Evolutionary conservation across 768 basidiomycete genomes (phyloP), one percentile per base, ranked within the genome.

Genomic region (Calocera viscosa): DNA sequence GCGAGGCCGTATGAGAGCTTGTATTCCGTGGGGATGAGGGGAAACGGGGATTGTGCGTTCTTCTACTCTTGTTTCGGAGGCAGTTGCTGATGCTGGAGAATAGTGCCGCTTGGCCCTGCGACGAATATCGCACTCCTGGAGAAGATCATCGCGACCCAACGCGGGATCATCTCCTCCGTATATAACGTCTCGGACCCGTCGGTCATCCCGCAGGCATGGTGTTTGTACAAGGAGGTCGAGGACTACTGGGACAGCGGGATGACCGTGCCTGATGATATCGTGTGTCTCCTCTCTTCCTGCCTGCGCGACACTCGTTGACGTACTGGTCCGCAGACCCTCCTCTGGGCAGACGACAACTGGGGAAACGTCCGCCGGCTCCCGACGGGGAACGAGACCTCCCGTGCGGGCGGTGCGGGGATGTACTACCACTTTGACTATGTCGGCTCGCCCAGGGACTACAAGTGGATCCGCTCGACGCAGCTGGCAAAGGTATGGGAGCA

Each of bases 301-400:
- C 22, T 26, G 10, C 24, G 24, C 8, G 30, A 60, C 10, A 12
- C 10, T 19, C 7, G 5, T 32, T 60, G 53, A 60, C 5, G 7
- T 7, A 7, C 10, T 28, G 19, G 53, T 28, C 7, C 16, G 30
- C 53, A 60, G 53, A 84, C 81, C 2, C 75, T 87, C 1, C 77
- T 87, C 28, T 87, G 86, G 87, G 77, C 86, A 0, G 88, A 90
- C 69, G 88, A 89, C 72, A 89, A 88, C 74, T 89, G 82, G 81
- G 87, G 87, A 1, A 88, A 88, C 71, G 80, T 89, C 64, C 83
- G 86, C 38, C 82, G 87, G 24, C 83, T 82, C 69, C 85, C 85
- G 0, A 71, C 81, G 8, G 72, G 75, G 5, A 77, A 76, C 17
- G 85, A 86, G 71, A 78, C 83, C 17, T 83, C 83, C 70, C 79